phyloP scores from a whole-genome alignment of 345 rosid genomes.

The Eucalyptus brandiana region DNA sequence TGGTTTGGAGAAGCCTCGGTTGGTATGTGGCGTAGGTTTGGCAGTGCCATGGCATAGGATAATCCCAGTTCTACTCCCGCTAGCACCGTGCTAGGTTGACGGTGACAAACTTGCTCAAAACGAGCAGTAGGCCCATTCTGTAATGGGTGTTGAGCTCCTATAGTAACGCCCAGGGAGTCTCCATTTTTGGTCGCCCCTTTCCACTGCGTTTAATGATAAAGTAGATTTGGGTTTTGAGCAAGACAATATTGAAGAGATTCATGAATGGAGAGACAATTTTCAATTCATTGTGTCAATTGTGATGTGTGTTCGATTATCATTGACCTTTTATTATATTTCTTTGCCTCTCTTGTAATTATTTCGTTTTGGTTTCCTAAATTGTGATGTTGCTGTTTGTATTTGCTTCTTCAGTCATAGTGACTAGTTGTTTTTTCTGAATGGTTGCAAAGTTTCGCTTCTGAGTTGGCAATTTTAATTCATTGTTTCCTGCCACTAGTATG shows the following conservation, averaged over 20 bases:
- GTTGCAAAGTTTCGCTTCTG: not conserved
- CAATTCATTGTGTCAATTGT: not conserved
- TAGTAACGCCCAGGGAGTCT: not conserved
- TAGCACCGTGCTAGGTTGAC: rapidly evolving
- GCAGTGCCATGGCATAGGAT: not conserved
- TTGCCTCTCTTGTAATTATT: not conserved
- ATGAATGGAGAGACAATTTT: not conserved
- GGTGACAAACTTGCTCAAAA: not conserved
- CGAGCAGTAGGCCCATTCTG: not conserved
- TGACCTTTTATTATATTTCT: not conserved
- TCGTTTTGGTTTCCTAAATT: not conserved
- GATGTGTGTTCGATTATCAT: not conserved
- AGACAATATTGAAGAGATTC: not conserved
- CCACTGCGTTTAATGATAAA: not conserved
- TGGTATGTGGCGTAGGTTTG: not conserved
- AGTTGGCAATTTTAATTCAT: not conserved
- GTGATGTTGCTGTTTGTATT: not conserved
- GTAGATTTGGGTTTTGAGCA: not conserved
- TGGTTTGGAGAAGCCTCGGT: not conserved
- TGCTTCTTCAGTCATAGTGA: not conserved
- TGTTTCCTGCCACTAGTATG: not conserved
- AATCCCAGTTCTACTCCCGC: not conserved
- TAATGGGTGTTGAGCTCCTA: not conserved
- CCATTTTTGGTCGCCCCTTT: not conserved
- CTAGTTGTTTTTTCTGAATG: not conserved